Evolutionary conservation across 208 protist species (phyloP), one percentile per base, ranked within the genome.

Genomic region (Porcisia deanei): DNA sequence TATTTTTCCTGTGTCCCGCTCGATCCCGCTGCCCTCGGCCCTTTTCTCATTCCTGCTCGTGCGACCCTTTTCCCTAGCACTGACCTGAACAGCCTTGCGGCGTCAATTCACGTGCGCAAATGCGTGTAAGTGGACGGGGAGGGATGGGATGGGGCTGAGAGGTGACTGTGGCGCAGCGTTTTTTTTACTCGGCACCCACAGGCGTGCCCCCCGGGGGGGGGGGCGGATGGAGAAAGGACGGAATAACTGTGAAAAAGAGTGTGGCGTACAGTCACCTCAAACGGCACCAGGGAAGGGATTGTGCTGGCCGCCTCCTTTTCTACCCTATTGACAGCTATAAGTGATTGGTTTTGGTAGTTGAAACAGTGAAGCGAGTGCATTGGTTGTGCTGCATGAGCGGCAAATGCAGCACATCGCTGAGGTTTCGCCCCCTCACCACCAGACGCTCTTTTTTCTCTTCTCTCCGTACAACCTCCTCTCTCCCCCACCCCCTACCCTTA

Each of bases 21-120:
- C 72, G 18, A 22, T 79, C 39, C 84, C 84, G 16, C 49, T 83
- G 41, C 78, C 78, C 16, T 88, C 84, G 1, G 63, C 73, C 3
- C 75, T 88, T 45, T 84, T 88, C 55, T 67, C 53, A 12, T 37
- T 75, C 55, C 71, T 88, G 39, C 54, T 85, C 8, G 63, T 85
- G 53, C 71, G 74, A 37, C 84, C 80, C 16, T 85, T 88, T 52
- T 34, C 79, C 43, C 61, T 84, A 18, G 63, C 43, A 34, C n/a
- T 30, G 52, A 60, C 34, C 53, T 72, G 49, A 72, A 10, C 34
- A 10, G 30, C 37, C 53, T n/a, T 47, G 16, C 20, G 14, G 49
- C 8, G 3, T 52, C 1, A 22, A 3, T 5, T 49, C 9, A 5
- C 43, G 63, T 49, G 63, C 39, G 22, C 16, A 18, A 43, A 1